Conservation (phyloP, 495 filamentous ascomycete genomes). For the Podospora sp. region DNA sequence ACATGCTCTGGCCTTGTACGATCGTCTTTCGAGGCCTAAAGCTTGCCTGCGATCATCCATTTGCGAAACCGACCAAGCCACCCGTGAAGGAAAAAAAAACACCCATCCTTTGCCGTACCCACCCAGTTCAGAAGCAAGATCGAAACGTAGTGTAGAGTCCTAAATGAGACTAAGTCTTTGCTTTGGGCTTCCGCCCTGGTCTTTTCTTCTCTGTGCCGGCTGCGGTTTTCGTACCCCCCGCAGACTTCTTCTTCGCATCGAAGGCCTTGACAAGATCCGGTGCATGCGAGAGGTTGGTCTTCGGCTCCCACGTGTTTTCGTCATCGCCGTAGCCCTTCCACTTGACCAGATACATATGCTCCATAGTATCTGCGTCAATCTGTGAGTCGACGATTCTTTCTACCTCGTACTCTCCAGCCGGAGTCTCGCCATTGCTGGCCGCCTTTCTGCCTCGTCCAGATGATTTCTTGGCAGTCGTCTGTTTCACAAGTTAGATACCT, state of each 20-base stretch:
- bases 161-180: slow-evolving; percentile 14
- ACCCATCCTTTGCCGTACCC: background rate
- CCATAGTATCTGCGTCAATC: slow-evolving; percentile 37
- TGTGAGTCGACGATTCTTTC: slow-evolving; percentile 39
- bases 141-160: background rate
- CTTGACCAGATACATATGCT: slow-evolving; percentile 44
- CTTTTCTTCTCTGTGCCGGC: slow-evolving; percentile 19
- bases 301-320: slow-evolving; percentile 51
- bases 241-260: slow-evolving; percentile 32
- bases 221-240: slow-evolving; percentile 10
- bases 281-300: slow-evolving; percentile 35
- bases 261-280: slow-evolving; percentile 31
- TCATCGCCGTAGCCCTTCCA: slow-evolving; percentile 41
- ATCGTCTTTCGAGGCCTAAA: background rate
- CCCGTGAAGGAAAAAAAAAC: background rate
- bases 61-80: background rate
- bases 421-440: slow-evolving; percentile 17
- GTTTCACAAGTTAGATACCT: background rate
- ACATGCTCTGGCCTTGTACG: background rate
- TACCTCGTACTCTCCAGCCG: slow-evolving; percentile 41
- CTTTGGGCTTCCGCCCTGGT: slow-evolving; percentile 9
- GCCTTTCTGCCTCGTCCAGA: slow-evolving; percentile 26
- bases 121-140: background rate
- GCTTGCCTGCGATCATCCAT: background rate
- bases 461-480: slow-evolving; percentile 13